phyloP scores from a whole-genome alignment of 2,329 filamentous ascomycete species.

The Arthroderma sp. region DNA sequence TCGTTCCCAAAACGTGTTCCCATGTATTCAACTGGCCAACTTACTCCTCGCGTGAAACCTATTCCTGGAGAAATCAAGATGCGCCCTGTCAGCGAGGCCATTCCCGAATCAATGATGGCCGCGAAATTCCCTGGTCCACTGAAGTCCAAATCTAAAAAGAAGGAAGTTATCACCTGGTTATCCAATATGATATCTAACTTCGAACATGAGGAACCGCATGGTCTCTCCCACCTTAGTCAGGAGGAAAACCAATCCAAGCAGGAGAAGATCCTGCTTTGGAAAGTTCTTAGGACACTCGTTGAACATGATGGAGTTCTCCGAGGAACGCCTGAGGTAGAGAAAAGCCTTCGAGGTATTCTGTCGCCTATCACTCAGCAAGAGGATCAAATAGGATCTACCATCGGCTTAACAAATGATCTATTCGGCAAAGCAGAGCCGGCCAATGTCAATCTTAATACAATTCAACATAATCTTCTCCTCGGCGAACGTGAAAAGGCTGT shows the following conservation, averaged over 20 bases:
- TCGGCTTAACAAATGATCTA: background rate
- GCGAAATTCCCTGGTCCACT: slow-evolving; percentile 82
- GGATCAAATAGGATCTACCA: slow-evolving; percentile 12
- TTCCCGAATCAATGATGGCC: slow-evolving; percentile 59
- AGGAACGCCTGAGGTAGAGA: slow-evolving; percentile 57
- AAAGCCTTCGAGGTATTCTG: slow-evolving; percentile 62
- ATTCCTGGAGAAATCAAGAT: slow-evolving; percentile 71
- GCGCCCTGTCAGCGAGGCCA: slow-evolving; percentile 60
- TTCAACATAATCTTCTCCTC: slow-evolving; percentile 44
- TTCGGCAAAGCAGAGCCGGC: slow-evolving; percentile 9
- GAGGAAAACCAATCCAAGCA: slow-evolving; percentile 53
- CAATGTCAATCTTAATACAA: slow-evolving; percentile 9
- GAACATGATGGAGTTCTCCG: slow-evolving; percentile 78
- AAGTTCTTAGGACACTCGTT: slow-evolving; percentile 65
- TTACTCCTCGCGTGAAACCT: slow-evolving; percentile 65
- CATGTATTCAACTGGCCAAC: slow-evolving; percentile 65
- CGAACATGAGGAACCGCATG: slow-evolving; percentile 42
- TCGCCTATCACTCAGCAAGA: slow-evolving; percentile 44
- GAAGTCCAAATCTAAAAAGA: slow-evolving; percentile 86
- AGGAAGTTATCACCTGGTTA: slow-evolving; percentile 77
- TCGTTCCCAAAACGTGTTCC: slow-evolving; percentile 83
- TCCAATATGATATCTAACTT: slow-evolving; percentile 60
- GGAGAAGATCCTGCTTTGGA: slow-evolving; percentile 73
- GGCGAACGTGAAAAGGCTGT: slow-evolving; percentile 85
- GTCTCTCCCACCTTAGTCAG: slow-evolving; percentile 39